Base-by-base conservation (phyloP, 768 basidiomycete genomes). In the Pisolithus microcarpus region DNA sequence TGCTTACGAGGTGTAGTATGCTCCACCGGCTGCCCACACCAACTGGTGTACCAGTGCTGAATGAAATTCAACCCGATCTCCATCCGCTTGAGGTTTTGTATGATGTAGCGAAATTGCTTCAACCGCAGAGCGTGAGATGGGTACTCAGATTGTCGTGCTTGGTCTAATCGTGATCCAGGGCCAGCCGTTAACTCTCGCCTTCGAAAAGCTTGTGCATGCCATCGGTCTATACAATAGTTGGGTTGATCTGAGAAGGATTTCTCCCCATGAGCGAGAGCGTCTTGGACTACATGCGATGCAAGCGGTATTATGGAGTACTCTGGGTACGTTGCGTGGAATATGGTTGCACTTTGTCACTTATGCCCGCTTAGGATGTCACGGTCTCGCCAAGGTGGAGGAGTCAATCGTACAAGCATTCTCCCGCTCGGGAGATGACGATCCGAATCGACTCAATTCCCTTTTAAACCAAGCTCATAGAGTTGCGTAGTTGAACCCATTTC, bases 201-300 rank as follows among this genome's bases (percentile, higher is more conserved):
- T 88, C 61, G 73, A 79, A 49, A 87, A 80, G 63, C 74, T 88
- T 39, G 66, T 76, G 6, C 78, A 88, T 64, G 84, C 83, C 3
- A 63, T 79, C 10, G 85, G 81, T 8, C 62, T 88, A 16, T 84
- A 83, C 58, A 85, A 91, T 62, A 77, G 82, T 49, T 87, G 85
- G 79, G 67, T 79, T 38, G 84, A 89, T 55, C 67, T 71, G 2
- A 79, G 81, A 55, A 72, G 72, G 55, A 70, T 71, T 19, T 60
- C 72, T 1, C 72, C 77, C 31, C 61, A 69, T 13, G 80, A 82
- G 39, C 69, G 70, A 11, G 84, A 88, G 47, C 78, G 87, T 62
- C 85, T 84, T 72, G 79, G 80, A 13, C 80, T 80, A 46, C 86
- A 91, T 61, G 78, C 81, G 18, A 83, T 87, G 40, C 85, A 89